Evolutionary conservation across 2,329 filamentous ascomycete genomes (phyloP).

Genomic region (Penicillium sp.): DNA sequence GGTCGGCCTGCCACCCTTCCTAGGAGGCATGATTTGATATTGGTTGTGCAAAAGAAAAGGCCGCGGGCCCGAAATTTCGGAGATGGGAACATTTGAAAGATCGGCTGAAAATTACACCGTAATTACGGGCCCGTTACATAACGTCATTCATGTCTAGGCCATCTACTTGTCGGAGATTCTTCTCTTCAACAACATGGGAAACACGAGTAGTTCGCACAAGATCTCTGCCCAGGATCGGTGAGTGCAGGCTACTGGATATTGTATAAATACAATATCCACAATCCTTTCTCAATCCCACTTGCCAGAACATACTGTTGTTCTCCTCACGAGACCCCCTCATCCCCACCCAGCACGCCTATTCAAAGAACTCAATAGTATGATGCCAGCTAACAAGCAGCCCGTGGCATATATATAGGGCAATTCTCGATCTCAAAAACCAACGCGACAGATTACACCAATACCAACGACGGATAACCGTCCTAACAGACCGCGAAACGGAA

Average conservation of each 20-base stretch:
- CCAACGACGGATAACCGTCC: conserved; percentile 80
- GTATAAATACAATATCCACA: not conserved
- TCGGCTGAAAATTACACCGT: conserved; percentile 19
- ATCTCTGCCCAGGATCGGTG: conserved; percentile 84
- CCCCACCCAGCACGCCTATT: not conserved
- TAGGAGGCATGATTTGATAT: conserved; percentile 36
- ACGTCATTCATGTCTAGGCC: conserved; percentile 17
- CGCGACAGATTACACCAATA: conserved; percentile 97
- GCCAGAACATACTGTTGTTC: not conserved
- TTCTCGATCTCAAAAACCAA: conserved; percentile 95
- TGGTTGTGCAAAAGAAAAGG: conserved; percentile 21
- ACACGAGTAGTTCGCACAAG: conserved; percentile 61
- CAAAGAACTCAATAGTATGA: not conserved
- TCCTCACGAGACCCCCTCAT: conserved; percentile 17
- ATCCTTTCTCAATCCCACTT: not conserved
- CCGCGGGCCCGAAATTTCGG: conserved; percentile 6
- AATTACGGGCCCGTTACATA: conserved; percentile 14
- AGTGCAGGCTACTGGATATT: conserved; percentile 27
- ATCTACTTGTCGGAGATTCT: not conserved
- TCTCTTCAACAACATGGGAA: conserved; percentile 55
- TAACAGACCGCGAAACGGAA: conserved; percentile 83
- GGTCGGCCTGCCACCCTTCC: conserved; percentile 44
- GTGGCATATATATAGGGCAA: conserved; percentile 63
- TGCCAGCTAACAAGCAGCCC: conserved; percentile 2
- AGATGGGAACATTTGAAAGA: conserved; percentile 13